These are phyloP conservation scores for Russula sp. DNA, from an alignment of 768 basidiomycete genomes.

Conservation along the genomic window DNA sequence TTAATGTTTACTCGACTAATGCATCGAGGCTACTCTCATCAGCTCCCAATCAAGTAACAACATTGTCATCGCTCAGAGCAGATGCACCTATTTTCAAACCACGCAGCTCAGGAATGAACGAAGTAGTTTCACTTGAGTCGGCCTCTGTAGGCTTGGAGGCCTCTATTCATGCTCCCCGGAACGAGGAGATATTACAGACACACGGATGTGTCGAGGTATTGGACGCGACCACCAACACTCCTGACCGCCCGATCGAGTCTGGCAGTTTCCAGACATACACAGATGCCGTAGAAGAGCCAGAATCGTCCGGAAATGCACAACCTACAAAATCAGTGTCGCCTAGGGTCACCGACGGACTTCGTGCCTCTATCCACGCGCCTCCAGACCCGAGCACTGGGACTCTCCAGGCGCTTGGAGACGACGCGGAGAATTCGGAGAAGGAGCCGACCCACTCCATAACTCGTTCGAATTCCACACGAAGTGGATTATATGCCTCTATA, in stretches of 20 bases:
- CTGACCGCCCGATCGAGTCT: neutral
- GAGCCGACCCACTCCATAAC: neutral
- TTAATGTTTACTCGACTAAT: neutral
- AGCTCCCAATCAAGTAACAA: constrained; percentile 1
- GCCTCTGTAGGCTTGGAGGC: neutral
- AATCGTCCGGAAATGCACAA: neutral
- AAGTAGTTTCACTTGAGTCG: neutral
- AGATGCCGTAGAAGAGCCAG: neutral
- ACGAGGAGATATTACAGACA: constrained; percentile 1
- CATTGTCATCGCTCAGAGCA: constrained; percentile 2
- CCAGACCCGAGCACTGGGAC: neutral
- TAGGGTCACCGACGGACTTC: neutral
- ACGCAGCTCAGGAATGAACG: neutral
- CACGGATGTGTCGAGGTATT: neutral
- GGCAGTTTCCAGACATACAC: neutral
- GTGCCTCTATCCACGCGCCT: constrained; percentile 5
- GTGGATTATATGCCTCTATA: constrained; percentile 14
- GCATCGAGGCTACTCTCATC: neutral
- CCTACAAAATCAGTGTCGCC: neutral
- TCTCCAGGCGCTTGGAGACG: neutral
- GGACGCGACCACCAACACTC: neutral
- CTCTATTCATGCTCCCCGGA: constrained; percentile 12
- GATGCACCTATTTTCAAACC: constrained; percentile 19
- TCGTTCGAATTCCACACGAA: neutral
- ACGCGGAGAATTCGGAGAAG: neutral